Evolutionary conservation across 2,329 filamentous ascomycete species (phyloP).

Genomic region (Aspergillus cejpii): DNA sequence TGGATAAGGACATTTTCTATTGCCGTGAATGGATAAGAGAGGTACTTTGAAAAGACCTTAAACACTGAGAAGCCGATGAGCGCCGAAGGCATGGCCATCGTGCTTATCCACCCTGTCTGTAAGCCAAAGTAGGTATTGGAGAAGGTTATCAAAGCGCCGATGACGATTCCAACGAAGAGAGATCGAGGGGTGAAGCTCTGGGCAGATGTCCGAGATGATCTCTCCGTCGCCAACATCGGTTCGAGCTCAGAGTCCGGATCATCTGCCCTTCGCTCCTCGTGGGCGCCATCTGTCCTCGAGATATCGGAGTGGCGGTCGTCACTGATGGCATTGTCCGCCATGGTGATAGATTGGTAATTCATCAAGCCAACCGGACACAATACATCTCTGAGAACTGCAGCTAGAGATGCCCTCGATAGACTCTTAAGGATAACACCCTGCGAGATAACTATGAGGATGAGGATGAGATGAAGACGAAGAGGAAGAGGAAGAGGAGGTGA

Average conservation of each 20-base stretch:
- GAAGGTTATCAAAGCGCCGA: slow-evolving; percentile 88
- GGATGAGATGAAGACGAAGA: neutral
- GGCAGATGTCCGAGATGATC: slow-evolving; percentile 22
- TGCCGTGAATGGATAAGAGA: slow-evolving; percentile 78
- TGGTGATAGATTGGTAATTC: slow-evolving; percentile 35
- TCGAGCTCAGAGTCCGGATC: neutral
- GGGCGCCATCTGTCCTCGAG: slow-evolving; percentile 3
- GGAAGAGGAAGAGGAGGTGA: neutral
- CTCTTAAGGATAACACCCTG: neutral
- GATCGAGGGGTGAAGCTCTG: slow-evolving; percentile 78
- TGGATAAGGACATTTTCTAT: slow-evolving; percentile 96
- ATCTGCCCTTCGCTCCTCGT: neutral
- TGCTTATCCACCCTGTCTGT: slow-evolving; percentile 75
- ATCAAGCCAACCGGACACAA: slow-evolving; percentile 17
- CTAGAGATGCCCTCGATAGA: neutral
- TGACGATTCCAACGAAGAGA: slow-evolving; percentile 68
- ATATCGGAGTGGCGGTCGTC: slow-evolving; percentile 3
- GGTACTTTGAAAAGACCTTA: slow-evolving; percentile 64
- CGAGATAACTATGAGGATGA: neutral
- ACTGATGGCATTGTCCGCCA: slow-evolving; percentile 24
- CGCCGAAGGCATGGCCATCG: slow-evolving; percentile 95
- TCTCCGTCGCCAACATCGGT: slow-evolving; percentile 1
- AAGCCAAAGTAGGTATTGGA: slow-evolving; percentile 99
- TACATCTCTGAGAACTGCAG: neutral
- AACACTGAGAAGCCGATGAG: slow-evolving; percentile 94